Conservation (phyloP, 2,329 filamentous ascomycete species). For the Byssochlamys sp. region DNA sequence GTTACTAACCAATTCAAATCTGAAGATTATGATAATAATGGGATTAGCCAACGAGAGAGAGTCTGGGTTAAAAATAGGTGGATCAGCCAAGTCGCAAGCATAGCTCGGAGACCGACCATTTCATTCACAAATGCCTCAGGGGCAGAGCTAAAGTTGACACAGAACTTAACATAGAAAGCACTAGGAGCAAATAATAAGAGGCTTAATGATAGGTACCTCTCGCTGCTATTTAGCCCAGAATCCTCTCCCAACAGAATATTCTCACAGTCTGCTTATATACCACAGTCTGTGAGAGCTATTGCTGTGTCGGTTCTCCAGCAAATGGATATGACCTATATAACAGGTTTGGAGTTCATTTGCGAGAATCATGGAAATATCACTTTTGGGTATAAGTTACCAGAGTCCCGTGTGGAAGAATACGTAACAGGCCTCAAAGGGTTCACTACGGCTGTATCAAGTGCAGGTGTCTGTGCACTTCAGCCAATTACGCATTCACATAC, state of each 20-base stretch:
- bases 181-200: neutral
- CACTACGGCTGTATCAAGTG: neutral
- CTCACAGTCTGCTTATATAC: neutral
- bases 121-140: neutral
- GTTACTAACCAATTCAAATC: neutral
- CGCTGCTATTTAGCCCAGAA: neutral
- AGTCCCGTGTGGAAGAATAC: neutral
- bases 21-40: neutral
- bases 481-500: neutral
- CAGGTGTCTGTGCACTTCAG: neutral
- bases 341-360: neutral
- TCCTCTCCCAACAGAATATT: neutral
- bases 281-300: neutral
- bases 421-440: neutral
- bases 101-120: neutral
- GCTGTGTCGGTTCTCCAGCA: neutral
- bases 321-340: neutral
- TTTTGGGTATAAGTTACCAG: neutral
- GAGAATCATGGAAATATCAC: neutral
- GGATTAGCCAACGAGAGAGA: neutral
- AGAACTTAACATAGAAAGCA: neutral
- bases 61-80: neutral
- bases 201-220: neutral
- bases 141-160: neutral
- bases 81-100: neutral